Evolutionary conservation across 805 yeast genomes (phyloP).

Genomic region (Saturnispora bothae): DNA sequence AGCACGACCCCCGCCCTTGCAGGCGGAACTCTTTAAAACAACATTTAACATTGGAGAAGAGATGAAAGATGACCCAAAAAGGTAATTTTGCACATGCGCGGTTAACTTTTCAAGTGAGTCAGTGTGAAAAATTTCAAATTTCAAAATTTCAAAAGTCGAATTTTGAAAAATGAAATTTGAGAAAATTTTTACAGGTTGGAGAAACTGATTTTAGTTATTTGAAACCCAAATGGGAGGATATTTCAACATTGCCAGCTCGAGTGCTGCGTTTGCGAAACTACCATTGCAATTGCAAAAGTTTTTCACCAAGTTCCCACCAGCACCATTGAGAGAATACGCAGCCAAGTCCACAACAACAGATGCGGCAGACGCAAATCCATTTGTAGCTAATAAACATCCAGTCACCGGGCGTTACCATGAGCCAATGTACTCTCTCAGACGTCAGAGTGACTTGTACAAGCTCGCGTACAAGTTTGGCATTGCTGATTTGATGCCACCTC

Average conservation of each 20-base stretch:
- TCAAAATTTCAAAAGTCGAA: too few species aligned
- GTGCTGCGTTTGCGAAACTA: conserved; percentile 34
- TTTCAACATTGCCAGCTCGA: conserved; percentile 22
- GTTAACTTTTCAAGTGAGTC: not conserved
- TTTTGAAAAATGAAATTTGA: too few species aligned
- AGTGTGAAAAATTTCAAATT: too few species aligned
- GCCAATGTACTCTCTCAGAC: conserved; percentile 69
- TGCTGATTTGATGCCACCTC: conserved; percentile 61
- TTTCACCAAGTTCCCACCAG: conserved; percentile 76
- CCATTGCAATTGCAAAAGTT: conserved; percentile 64
- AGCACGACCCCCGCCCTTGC: not conserved
- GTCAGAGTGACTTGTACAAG: conserved; percentile 76
- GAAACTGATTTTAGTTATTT: too few species aligned
- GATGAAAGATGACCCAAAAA: not conserved
- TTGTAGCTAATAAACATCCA: conserved; percentile 75
- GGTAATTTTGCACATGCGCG: conserved; percentile 4
- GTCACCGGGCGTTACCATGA: conserved; percentile 68
- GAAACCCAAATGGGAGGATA: too few species aligned
- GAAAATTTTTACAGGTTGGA: too few species aligned
- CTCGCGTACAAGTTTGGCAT: conserved; percentile 76
- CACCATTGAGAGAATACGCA: conserved; percentile 61
- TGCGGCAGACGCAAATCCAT: conserved; percentile 75
- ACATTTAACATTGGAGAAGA: not conserved
- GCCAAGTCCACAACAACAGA: conserved; percentile 51
- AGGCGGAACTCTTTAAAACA: not conserved